These are phyloP conservation scores for Wickerhamiella musiphila DNA, from an alignment of 805 yeast species.

Conservation along the genomic window DNA sequence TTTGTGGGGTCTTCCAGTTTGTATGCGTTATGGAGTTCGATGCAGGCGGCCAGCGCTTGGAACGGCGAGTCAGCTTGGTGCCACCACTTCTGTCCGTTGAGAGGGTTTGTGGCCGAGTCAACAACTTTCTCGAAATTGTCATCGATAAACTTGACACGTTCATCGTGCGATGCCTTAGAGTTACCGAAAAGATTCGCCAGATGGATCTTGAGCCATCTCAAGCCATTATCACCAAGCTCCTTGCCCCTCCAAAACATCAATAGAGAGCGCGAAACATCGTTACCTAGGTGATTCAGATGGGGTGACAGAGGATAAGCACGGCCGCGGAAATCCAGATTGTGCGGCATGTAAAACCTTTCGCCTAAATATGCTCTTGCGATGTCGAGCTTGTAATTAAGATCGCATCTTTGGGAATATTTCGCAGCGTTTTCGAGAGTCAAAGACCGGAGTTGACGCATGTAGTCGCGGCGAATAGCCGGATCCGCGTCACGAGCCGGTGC, in stretches of 20 bases:
- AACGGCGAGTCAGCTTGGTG: slow-evolving; percentile 41
- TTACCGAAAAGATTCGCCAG: slow-evolving; percentile 42
- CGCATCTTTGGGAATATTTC: slow-evolving; percentile 78
- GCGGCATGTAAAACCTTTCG: slow-evolving; percentile 43
- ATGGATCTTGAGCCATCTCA: slow-evolving; percentile 45
- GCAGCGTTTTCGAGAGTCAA: slow-evolving; percentile 44
- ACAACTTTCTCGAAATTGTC: slow-evolving; percentile 28
- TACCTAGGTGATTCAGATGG: slow-evolving; percentile 44
- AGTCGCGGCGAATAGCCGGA: slow-evolving; percentile 50
- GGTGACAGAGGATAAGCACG: slow-evolving; percentile 50
- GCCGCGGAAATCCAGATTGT: slow-evolving; percentile 46
- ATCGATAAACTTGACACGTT: slow-evolving; percentile 33
- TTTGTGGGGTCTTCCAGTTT: slow-evolving; percentile 31
- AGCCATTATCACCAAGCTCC: slow-evolving; percentile 33
- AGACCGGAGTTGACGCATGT: slow-evolving; percentile 44
- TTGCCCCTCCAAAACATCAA: slow-evolving; percentile 44
- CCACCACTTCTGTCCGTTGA: slow-evolving; percentile 36
- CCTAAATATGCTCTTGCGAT: slow-evolving; percentile 83
- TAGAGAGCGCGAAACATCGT: slow-evolving; percentile 41
- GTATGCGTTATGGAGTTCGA: slow-evolving; percentile 35
- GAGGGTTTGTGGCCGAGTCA: slow-evolving; percentile 33
- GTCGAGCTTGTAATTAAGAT: slow-evolving; percentile 80
- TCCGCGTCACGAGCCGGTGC: slow-evolving; percentile 51
- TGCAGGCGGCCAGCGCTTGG: slow-evolving; percentile 41
- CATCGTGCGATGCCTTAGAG: slow-evolving; percentile 36